These are phyloP conservation scores for Starmerella sp. DNA, from an alignment of 805 yeast species.

Conservation along the genomic window DNA sequence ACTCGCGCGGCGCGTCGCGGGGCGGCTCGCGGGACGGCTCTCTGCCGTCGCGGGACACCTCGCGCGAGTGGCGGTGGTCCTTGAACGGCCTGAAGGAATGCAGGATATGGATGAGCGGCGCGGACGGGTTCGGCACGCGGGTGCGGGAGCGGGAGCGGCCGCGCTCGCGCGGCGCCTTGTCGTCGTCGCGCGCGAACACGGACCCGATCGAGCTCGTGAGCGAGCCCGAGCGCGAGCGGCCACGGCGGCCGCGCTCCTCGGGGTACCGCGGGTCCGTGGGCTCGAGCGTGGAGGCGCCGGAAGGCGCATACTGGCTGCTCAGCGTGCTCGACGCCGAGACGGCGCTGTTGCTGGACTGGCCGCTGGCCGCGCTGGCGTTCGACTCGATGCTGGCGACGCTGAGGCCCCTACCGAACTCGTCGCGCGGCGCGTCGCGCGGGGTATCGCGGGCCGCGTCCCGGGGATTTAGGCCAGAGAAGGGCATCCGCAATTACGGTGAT, in stretches of 20 bases:
- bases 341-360: background rate
- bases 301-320: background rate
- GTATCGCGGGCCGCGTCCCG: background rate
- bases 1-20: background rate
- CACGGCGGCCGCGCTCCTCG: background rate
- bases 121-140: background rate
- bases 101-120: constrained; percentile 5
- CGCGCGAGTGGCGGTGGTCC: background rate
- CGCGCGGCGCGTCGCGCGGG: background rate
- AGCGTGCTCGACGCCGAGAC: background rate
- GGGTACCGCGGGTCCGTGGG: background rate
- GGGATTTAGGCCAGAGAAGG: background rate
- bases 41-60: background rate
- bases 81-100: constrained; percentile 6
- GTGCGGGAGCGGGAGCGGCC: constrained; percentile 8
- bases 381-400: constrained; percentile 8
- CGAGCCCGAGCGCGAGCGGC: constrained; percentile 1
- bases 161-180: background rate
- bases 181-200: background rate
- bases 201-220: background rate
- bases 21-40: background rate
- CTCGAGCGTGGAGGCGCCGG: background rate
- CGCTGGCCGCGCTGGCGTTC: background rate
- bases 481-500: background rate
- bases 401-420: constrained; percentile 5